These are phyloP conservation scores for Ceratopteris richardii DNA, from an alignment of 75 land plant species.

Conservation along the genomic window DNA sequence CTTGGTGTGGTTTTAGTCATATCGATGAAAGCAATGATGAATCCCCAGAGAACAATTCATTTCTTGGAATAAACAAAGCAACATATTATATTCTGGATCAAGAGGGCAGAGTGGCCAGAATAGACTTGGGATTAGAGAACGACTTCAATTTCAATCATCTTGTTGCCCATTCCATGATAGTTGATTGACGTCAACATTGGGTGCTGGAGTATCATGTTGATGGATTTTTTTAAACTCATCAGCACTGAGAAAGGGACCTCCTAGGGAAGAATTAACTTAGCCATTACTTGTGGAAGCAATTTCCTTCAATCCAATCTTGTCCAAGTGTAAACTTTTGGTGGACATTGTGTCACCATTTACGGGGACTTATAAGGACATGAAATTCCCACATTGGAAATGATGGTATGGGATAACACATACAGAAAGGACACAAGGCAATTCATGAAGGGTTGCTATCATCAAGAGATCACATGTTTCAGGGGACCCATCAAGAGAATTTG, in stretches of 20 bases:
- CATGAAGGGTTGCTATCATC: no score
- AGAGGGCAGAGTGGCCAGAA: slow-evolving; percentile 17
- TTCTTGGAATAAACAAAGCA: slow-evolving; percentile 75
- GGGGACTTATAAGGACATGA: slow-evolving; percentile 31
- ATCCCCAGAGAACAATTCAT: slow-evolving; percentile 33
- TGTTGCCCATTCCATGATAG: slow-evolving; percentile 52
- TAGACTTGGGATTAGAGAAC: slow-evolving; percentile 29
- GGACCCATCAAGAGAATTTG: no score
- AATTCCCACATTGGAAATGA: no score
- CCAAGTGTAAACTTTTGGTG: slow-evolving; percentile 67
- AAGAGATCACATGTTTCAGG: no score
- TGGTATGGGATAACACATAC: no score
- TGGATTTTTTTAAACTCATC: slow-evolving; percentile 76
- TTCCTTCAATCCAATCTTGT: slow-evolving; percentile 78
- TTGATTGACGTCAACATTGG: slow-evolving; percentile 84
- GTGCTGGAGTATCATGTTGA: slow-evolving; percentile 87
- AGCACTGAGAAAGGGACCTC: slow-evolving; percentile 48
- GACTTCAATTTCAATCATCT: slow-evolving; percentile 74
- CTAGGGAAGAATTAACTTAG: slow-evolving; percentile 53
- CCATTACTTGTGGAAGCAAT: slow-evolving; percentile 84
- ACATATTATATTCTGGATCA: slow-evolving; percentile 50
- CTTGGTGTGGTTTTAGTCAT: slow-evolving; percentile 73
- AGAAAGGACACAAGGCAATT: no score
- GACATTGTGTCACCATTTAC: slow-evolving; percentile 54
- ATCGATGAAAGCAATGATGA: slow-evolving; percentile 57